A percentile compares a stretch with the other conserved stretches of the same genome.
These are phyloP conservation scores for Trichoderma gamsii DNA, from an alignment of 495 filamentous ascomycete species.

Conservation along the genomic window DNA sequence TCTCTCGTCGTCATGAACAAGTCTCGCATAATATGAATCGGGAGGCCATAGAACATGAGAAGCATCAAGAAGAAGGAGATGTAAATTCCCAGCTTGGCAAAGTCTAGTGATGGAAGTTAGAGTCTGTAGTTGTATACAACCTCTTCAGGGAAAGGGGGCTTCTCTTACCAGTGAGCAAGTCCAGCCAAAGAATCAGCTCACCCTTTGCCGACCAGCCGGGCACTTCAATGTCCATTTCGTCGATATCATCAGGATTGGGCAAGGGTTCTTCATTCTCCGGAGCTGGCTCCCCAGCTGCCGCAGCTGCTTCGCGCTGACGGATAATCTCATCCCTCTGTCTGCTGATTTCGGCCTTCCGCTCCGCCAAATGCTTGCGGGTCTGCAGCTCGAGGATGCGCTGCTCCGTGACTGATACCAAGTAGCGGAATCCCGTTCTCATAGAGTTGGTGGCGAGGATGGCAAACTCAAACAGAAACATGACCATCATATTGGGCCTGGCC, in stretches of 20 bases:
- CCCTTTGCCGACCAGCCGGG: slow-evolving; percentile 97
- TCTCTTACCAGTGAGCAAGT: slow-evolving; percentile 67
- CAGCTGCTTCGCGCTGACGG: slow-evolving; percentile 51
- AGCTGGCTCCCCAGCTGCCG: slow-evolving; percentile 34
- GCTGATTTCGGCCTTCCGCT: slow-evolving; percentile 49
- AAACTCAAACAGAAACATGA: slow-evolving; percentile 99
- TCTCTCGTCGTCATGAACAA: slow-evolving; percentile 89
- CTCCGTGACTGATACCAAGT: slow-evolving; percentile 73
- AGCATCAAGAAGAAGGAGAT: slow-evolving; percentile 88
- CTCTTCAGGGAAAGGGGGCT: neutral
- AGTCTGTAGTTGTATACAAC: neutral
- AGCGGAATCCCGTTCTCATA: slow-evolving; percentile 68
- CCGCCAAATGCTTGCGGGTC: slow-evolving; percentile 56
- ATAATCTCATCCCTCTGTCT: slow-evolving; percentile 59
- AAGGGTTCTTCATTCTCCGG: slow-evolving; percentile 44
- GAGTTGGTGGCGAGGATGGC: slow-evolving; percentile 77
- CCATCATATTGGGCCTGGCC: slow-evolving; percentile 95
- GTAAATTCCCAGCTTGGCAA: slow-evolving; percentile 85
- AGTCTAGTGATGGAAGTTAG: slow-evolving; percentile 49
- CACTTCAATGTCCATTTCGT: slow-evolving; percentile 87
- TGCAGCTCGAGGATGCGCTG: slow-evolving; percentile 66
- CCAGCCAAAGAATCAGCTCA: slow-evolving; percentile 84
- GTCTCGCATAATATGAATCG: slow-evolving; percentile 93
- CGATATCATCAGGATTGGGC: slow-evolving; percentile 69
- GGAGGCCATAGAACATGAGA: slow-evolving; percentile 86